A percentile compares a stretch with the other conserved stretches of the same genome.
phyloP scores from a whole-genome alignment of 441 rosid species.

The Gossypium trilobum region DNA sequence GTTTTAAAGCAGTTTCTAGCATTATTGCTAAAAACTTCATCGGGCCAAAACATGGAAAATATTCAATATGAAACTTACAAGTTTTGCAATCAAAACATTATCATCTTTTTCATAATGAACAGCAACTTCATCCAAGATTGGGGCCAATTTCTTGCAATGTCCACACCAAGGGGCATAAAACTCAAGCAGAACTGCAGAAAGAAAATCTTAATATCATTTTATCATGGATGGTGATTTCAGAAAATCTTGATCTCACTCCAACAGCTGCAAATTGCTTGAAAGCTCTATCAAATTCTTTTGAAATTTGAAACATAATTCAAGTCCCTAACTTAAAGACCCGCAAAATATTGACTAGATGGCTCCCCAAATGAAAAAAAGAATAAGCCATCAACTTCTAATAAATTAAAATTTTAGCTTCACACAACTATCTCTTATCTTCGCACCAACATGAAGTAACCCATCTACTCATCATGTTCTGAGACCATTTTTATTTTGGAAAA shows the following conservation, averaged over 20 bases:
- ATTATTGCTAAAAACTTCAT: neutral
- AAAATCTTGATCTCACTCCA: neutral
- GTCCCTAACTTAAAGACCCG: neutral
- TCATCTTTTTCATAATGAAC: conserved; percentile 49
- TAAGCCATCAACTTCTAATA: neutral
- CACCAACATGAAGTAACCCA: neutral
- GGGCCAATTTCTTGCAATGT: conserved; percentile 83
- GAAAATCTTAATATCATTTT: neutral
- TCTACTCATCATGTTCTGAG: neutral
- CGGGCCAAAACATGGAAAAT: neutral
- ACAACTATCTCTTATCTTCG: neutral
- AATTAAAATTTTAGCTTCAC: neutral
- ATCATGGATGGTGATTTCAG: neutral
- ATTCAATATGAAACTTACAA: conserved; percentile 44
- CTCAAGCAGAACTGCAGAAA: conserved; percentile 67
- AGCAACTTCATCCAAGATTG: conserved; percentile 90
- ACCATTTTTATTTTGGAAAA: neutral
- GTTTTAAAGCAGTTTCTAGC: neutral
- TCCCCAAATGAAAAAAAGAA: neutral
- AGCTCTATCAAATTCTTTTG: neutral
- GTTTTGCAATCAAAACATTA: conserved; percentile 59
- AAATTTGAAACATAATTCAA: neutral
- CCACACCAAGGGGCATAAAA: conserved; percentile 99
- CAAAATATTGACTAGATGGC: neutral
- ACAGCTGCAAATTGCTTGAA: neutral